These are phyloP conservation scores for Gryganskiella cystojenkinii DNA, from an alignment of 192 early-diverging fungal genomes.

Conservation along the genomic window DNA sequence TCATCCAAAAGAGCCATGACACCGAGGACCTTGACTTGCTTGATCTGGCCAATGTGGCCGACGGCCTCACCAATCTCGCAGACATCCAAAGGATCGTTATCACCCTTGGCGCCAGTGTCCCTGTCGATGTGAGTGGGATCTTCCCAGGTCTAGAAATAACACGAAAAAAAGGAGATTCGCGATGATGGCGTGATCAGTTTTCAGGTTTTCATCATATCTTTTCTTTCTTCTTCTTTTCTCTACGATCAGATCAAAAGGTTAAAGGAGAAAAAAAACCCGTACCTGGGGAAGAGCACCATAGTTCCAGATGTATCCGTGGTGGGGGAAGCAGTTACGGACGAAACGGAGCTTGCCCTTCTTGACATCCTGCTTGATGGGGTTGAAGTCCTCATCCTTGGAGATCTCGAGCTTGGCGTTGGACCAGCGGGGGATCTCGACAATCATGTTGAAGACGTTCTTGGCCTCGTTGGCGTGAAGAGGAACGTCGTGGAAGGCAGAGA, in stretches of 20 bases:
- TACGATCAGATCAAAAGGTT: background rate
- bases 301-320: slow-evolving; percentile 99
- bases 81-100: slow-evolving; percentile 98
- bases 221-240: background rate
- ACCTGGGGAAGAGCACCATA: slow-evolving; percentile 98
- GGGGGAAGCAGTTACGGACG: slow-evolving; percentile 99
- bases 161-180: background rate
- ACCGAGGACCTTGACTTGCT: slow-evolving; percentile 99
- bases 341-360: slow-evolving; percentile 99
- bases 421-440: slow-evolving; percentile 99
- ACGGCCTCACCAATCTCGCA: slow-evolving; percentile 97
- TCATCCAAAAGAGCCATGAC: slow-evolving; percentile 99
- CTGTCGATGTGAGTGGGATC: slow-evolving; percentile 89
- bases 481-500: slow-evolving; percentile 98
- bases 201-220: background rate
- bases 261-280: slow-evolving; percentile 1
- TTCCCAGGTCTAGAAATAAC: slow-evolving; percentile 89
- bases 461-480: slow-evolving; percentile 92
- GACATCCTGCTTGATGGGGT: slow-evolving; percentile 99
- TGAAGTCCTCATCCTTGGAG: slow-evolving; percentile 94
- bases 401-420: slow-evolving; percentile 99
- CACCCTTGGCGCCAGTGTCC: slow-evolving; percentile 95
- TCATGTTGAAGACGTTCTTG: slow-evolving; percentile 96
- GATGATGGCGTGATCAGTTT: background rate
- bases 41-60: slow-evolving; percentile 92